Percentiles rank a stretch among this genome's conserved stretches.
Conservation (phyloP, 805 yeast genomes). For the Saturnispora besseyi region DNA sequence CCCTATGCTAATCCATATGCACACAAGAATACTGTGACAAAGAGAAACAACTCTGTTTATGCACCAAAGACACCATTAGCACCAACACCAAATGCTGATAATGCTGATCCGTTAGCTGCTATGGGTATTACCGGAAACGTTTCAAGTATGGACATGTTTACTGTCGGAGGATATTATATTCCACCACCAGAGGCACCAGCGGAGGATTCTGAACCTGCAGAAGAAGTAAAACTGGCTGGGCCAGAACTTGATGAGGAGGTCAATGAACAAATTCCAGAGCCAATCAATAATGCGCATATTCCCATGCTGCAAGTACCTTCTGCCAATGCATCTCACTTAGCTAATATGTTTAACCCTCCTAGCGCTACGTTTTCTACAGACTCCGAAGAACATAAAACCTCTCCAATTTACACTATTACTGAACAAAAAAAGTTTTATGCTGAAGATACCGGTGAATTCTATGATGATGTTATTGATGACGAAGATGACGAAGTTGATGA, state of each 20-base stretch:
- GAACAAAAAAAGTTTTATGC: conserved; percentile 24
- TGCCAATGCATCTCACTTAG: conserved; percentile 12
- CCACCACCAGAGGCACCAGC: conserved; percentile 12
- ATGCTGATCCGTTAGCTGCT: conserved; percentile 5
- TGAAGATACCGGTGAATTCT: conserved; percentile 24
- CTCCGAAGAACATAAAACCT: background rate
- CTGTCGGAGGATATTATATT: conserved; percentile 26
- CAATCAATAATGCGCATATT: background rate
- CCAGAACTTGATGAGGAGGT: background rate
- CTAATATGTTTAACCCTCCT: conserved; percentile 26
- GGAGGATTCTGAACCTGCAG: background rate
- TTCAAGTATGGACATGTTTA: conserved; percentile 22
- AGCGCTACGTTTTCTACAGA: background rate
- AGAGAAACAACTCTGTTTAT: background rate
- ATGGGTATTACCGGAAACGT: conserved; percentile 12
- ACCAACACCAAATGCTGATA: background rate
- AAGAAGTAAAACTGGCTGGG: background rate
- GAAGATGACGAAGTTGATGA: conserved; percentile 41
- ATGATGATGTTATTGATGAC: conserved; percentile 25
- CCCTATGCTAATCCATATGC: conserved; percentile 10
- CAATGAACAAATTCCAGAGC: background rate
- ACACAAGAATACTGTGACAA: background rate
- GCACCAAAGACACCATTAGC: background rate
- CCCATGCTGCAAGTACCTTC: conserved; percentile 5
- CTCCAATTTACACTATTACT: conserved; percentile 20